These are phyloP conservation scores for Stephania cephalantha DNA, from an alignment of 164 flowering plant species.

Conservation along the genomic window DNA sequence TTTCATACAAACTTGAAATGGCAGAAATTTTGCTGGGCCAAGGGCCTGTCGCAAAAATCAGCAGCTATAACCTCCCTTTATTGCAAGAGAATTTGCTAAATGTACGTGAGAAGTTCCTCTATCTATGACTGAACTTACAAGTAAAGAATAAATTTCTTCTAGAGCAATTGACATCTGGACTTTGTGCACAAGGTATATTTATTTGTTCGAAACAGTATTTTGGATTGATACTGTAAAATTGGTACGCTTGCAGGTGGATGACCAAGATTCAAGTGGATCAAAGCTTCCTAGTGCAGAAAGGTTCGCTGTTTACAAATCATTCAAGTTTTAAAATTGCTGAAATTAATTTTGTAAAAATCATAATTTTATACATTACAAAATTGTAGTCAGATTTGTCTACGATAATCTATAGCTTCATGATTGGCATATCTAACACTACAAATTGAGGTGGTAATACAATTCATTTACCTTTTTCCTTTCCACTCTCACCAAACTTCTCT, in stretches of 20 bases:
- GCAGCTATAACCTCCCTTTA: conserved; percentile 71
- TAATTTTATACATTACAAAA: neutral
- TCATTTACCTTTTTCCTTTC: neutral
- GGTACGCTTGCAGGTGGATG: conserved; percentile 33
- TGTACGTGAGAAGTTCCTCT: conserved; percentile 22
- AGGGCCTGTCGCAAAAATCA: conserved; percentile 65
- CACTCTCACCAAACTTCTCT: neutral
- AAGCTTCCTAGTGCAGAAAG: conserved; percentile 30
- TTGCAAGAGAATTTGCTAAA: conserved; percentile 39
- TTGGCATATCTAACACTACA: neutral
- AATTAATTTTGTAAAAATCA: neutral
- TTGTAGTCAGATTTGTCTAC: neutral
- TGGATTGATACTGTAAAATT: neutral
- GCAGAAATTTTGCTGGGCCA: conserved; percentile 68
- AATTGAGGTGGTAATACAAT: neutral
- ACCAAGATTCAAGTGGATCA: conserved; percentile 25
- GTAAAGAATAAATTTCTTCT: too few relatives aligned
- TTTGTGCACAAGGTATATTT: too few relatives aligned
- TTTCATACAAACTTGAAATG: conserved; percentile 55
- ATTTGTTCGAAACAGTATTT: neutral
- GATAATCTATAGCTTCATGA: neutral
- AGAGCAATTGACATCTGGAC: too few relatives aligned
- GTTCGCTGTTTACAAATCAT: conserved; percentile 18
- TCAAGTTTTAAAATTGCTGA: neutral
- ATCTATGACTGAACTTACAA: conserved; percentile 5